Evolutionary conservation across 2,329 filamentous ascomycete species (phyloP), one percentile per base, ranked within the genome.

Genomic region (Colletotrichum kahawae): DNA sequence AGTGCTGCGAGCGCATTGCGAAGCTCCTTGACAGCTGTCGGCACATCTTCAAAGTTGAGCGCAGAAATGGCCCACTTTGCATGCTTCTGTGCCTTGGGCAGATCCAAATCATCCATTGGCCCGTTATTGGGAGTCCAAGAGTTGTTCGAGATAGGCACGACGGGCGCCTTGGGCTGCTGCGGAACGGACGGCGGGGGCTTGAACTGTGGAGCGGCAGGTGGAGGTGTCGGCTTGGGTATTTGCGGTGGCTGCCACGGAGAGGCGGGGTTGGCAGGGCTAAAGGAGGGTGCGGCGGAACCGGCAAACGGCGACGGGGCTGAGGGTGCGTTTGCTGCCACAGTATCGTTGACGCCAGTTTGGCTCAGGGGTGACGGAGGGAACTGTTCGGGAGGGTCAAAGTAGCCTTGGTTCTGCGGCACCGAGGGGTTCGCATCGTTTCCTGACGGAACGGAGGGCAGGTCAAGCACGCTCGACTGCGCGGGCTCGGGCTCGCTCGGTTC

Each of bases 21-120:
- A 76, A 99, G 83, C 82, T 99, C 96, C 80, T 93, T 93, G 6
- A 98, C 93, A 0, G 97, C 97, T 0, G 97, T 99, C 2, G 93
- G 89, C 2, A 98, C 94, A 82, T 99, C 97, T 79, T 99, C 97
- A 84, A 99, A 99, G 80, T 98, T 98, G 63, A 99, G 86, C 0
- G 97, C 97, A 13, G 96, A 98, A 56, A 98, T 98, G 1, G 97
- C 97, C 95, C 95, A 99, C 80, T 95, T 95, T 3, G 96, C 96
- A 85, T 98, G 97, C 82, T 98, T 99, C 83, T 98, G 95, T 6
- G 97, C 96, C 79, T 93, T 90, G 43, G 91, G 87, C 43, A 98
- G 93, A 77, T 98, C 95, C 36, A 84, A 77, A 9, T 78, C 76
- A 51, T 78, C 77, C 5, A 67, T 70, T 9, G 74, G 66, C 27